Conservation (phyloP, 352 stramenopile species). For the Phytophthora uliginosa region DNA sequence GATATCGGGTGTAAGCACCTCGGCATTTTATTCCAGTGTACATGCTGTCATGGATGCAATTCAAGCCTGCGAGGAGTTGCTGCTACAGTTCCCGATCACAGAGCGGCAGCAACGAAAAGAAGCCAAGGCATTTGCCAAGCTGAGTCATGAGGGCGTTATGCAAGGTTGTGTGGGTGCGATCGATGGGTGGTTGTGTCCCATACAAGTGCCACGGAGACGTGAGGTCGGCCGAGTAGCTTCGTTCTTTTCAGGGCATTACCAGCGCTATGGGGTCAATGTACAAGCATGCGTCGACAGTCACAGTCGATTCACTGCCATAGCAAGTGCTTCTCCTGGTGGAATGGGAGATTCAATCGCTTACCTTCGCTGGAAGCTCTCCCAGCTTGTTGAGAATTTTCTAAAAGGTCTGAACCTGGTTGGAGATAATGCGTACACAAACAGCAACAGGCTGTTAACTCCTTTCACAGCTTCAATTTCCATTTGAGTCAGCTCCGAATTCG, state of each 20-base stretch:
- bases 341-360: not conserved
- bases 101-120: not conserved
- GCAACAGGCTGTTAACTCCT: slow-evolving; percentile 5
- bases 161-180: not conserved
- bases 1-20: not conserved
- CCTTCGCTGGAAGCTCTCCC: not conserved
- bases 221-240: not conserved
- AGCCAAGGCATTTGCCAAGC: not conserved
- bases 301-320: not conserved
- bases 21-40: not conserved
- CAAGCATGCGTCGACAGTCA: not conserved
- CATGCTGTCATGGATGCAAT: not conserved
- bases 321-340: not conserved
- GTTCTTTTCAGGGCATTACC: not conserved
- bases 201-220: not conserved
- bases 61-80: not conserved
- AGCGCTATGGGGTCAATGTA: not conserved
- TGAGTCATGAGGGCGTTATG: not conserved
- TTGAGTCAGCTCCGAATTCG: slow-evolving; percentile 10
- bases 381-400: not conserved
- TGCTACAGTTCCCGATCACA: not conserved
- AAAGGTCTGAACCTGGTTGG: slow-evolving; percentile 1
- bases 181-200: not conserved
- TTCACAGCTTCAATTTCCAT: slow-evolving; percentile 19
- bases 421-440: slow-evolving; percentile 9